Percentiles rank a stretch among this genome's conserved stretches.
These are phyloP conservation scores for Bipolaris oryzae DNA, from an alignment of 2,329 filamentous ascomycete genomes.

Conservation along the genomic window DNA sequence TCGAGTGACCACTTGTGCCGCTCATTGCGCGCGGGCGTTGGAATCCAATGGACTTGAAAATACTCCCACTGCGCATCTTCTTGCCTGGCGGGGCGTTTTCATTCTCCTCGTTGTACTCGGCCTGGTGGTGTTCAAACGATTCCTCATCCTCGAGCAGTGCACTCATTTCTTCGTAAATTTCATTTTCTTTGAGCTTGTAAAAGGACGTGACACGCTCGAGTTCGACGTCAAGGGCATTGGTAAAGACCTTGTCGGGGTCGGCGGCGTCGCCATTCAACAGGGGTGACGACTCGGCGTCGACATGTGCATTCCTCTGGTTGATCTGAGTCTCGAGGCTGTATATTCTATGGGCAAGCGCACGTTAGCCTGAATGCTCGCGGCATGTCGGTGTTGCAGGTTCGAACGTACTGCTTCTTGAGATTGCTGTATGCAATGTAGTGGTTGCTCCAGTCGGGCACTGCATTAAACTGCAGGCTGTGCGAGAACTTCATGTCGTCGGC, in stretches of 20 bases:
- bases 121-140: constrained; percentile 65
- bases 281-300: constrained; percentile 82
- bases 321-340: constrained; percentile 90
- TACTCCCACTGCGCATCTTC: constrained; percentile 55
- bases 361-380: constrained; percentile 25
- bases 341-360: constrained; percentile 64
- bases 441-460: constrained; percentile 98
- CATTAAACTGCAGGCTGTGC: constrained; percentile 98
- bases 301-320: constrained; percentile 63
- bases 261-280: constrained; percentile 69
- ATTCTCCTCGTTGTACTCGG: constrained; percentile 44
- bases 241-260: constrained; percentile 82
- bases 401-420: constrained; percentile 89
- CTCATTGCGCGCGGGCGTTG: constrained; percentile 54
- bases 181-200: constrained; percentile 85
- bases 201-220: constrained; percentile 94
- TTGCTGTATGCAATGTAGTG: constrained; percentile 99
- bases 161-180: constrained; percentile 81
- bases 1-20: constrained; percentile 51
- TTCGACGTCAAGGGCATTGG: constrained; percentile 81
- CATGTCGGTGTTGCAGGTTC: neutral
- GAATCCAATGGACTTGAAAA: constrained; percentile 59
- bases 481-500: constrained; percentile 98
- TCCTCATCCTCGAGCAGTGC: constrained; percentile 77
- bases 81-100: constrained; percentile 46